Conservation (phyloP, 2,329 filamentous ascomycete genomes). For the Torrubiellomyces zombiae region DNA sequence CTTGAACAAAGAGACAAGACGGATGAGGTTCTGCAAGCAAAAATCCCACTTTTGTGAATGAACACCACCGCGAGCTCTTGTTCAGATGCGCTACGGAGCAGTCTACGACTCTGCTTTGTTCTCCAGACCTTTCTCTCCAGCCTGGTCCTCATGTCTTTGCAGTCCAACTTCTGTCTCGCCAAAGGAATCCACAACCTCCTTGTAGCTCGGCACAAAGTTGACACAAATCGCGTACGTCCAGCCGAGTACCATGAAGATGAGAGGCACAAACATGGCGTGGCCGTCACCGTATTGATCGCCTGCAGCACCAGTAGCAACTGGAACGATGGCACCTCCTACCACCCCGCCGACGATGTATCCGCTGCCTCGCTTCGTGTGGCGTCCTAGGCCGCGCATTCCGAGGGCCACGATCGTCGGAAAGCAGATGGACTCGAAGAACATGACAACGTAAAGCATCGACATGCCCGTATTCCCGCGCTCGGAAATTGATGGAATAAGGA, state of each 20-base stretch:
- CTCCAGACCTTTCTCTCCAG: not conserved
- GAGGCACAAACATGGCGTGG: conserved; percentile 49
- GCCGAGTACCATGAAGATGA: conserved; percentile 39
- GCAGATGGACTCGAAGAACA: conserved; percentile 68
- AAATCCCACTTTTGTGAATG: too few relatives aligned
- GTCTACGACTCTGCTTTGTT: too few relatives aligned
- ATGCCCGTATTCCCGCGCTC: conserved; percentile 29
- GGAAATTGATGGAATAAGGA: conserved; percentile 33
- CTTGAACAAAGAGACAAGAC: too few relatives aligned
- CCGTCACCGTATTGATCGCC: conserved; percentile 45
- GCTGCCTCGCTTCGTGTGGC: conserved; percentile 61
- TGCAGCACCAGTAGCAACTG: conserved; percentile 52
- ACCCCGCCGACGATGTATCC: conserved; percentile 55
- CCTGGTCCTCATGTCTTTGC: conserved; percentile 12
- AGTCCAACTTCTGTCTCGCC: conserved; percentile 27
- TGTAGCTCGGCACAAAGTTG: conserved; percentile 51
- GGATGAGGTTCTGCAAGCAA: too few relatives aligned
- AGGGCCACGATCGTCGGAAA: conserved; percentile 71
- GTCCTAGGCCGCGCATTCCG: conserved; percentile 57
- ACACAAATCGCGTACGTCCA: conserved; percentile 40
- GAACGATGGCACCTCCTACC: conserved; percentile 55
- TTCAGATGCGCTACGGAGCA: too few relatives aligned
- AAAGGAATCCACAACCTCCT: conserved; percentile 43
- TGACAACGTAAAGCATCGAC: conserved; percentile 48
- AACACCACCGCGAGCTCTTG: too few relatives aligned